Evolutionary conservation across 106 monocot species (phyloP).

Genomic region (Allium fistulosum): DNA sequence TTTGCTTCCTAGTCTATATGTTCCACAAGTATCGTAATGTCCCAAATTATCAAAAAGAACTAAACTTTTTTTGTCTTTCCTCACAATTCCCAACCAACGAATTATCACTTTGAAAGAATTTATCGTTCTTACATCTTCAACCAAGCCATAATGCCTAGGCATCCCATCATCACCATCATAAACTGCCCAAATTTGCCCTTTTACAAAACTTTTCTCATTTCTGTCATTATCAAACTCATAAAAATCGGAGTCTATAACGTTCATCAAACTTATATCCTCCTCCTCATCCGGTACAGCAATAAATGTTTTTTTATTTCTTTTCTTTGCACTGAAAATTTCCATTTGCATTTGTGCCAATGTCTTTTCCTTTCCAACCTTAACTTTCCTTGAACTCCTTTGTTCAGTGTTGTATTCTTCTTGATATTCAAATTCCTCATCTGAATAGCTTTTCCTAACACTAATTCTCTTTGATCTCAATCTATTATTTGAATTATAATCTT

Average conservation of each 20-base stretch:
- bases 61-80: constrained; percentile 14
- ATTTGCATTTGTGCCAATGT: constrained; percentile 62
- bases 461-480: neutral
- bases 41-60: constrained; percentile 41
- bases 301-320: neutral
- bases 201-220: constrained; percentile 59
- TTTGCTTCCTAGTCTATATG: constrained; percentile 59
- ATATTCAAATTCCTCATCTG: constrained; percentile 15
- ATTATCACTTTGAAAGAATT: constrained; percentile 59
- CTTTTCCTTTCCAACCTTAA: constrained; percentile 40
- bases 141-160: constrained; percentile 79
- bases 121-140: constrained; percentile 37
- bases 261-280: constrained; percentile 46
- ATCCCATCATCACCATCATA: constrained; percentile 91
- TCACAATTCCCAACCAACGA: constrained; percentile 65
- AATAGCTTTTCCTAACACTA: constrained; percentile 18
- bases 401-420: constrained; percentile 8
- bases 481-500: too few relatives aligned
- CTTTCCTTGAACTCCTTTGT: constrained; percentile 15
- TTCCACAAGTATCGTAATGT: constrained; percentile 52
- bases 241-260: constrained; percentile 92
- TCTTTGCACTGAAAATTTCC: constrained; percentile 22
- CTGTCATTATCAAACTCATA: constrained; percentile 81
- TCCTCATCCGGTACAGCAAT: constrained; percentile 3
- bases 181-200: constrained; percentile 86